These are phyloP conservation scores for Schizopora paradoxa DNA, from an alignment of 1,284 basidiomycete genomes.

Conservation along the genomic window DNA sequence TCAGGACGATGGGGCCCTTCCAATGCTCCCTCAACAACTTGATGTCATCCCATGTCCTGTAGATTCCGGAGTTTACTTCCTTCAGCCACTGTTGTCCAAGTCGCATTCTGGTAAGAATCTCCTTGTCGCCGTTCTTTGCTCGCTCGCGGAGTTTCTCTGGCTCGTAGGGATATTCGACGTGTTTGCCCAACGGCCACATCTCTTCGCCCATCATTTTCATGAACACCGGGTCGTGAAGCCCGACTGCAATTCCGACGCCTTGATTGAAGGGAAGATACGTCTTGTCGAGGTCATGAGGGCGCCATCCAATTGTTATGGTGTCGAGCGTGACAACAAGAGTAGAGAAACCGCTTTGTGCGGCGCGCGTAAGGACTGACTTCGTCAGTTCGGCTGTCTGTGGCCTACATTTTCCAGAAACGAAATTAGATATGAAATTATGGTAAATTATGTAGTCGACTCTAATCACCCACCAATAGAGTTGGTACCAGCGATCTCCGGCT, in stretches of 20 bases:
- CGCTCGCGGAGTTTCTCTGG: conserved; percentile 36
- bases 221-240: conserved; percentile 65
- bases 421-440: not conserved
- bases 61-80: conserved; percentile 53
- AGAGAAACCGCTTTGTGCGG: conserved; percentile 58
- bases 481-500: conserved; percentile 65
- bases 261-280: conserved; percentile 60
- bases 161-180: conserved; percentile 54
- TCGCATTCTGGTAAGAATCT: conserved; percentile 32
- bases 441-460: conserved; percentile 21
- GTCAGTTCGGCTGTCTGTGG: conserved; percentile 58
- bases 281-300: conserved; percentile 55
- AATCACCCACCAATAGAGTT: conserved; percentile 85
- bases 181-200: conserved; percentile 35
- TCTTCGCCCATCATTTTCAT: conserved; percentile 47
- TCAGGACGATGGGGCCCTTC: conserved; percentile 65
- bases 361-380: conserved; percentile 56
- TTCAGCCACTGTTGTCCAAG: conserved; percentile 51
- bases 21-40: conserved; percentile 58
- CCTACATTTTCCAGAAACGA: conserved; percentile 29
- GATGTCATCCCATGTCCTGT: conserved; percentile 60
- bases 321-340: conserved; percentile 69
- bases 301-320: conserved; percentile 62
- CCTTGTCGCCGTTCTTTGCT: conserved; percentile 41
- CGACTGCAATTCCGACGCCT: conserved; percentile 54